phyloP scores from a whole-genome alignment of 2,329 filamentous ascomycete genomes.

The Monosporascus sp. region DNA sequence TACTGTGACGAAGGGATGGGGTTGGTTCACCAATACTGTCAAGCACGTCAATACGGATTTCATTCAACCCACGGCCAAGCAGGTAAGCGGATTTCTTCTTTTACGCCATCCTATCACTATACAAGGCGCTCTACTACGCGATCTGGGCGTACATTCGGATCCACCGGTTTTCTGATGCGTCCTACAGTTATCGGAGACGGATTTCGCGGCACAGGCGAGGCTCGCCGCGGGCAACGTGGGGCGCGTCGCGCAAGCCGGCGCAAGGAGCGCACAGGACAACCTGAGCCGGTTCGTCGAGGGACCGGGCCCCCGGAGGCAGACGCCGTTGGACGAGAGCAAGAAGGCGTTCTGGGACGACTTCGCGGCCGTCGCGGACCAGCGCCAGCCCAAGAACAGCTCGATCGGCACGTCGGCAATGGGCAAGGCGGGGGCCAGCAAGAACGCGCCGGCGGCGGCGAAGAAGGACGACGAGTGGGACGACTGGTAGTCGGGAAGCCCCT shows the following conservation, averaged over 20 bases:
- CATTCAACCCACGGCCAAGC: slow-evolving; percentile 86
- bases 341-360: slow-evolving; percentile 93
- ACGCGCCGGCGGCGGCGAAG: slow-evolving; percentile 31
- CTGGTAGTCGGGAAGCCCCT: slow-evolving; percentile 37
- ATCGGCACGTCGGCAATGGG: slow-evolving; percentile 58
- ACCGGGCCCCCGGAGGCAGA: slow-evolving; percentile 29
- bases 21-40: slow-evolving; percentile 90
- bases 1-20: slow-evolving; percentile 85
- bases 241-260: slow-evolving; percentile 61
- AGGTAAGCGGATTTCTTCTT: slow-evolving; percentile 47
- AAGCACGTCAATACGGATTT: slow-evolving; percentile 88
- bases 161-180: too few relatives aligned
- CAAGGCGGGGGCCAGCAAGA: slow-evolving; percentile 37
- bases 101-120: neutral
- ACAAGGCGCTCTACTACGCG: too few relatives aligned
- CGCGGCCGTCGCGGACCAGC: slow-evolving; percentile 60
- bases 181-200: slow-evolving; percentile 69
- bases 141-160: too few relatives aligned
- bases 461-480: slow-evolving; percentile 61
- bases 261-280: slow-evolving; percentile 69
- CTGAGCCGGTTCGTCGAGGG: slow-evolving; percentile 88
- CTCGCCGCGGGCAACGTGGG: slow-evolving; percentile 60
- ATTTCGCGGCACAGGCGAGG: slow-evolving; percentile 64
- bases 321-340: slow-evolving; percentile 56
- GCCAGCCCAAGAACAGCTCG: slow-evolving; percentile 38